Evolutionary conservation across 2,329 filamentous ascomycete species (phyloP).

Genomic region (Verticillium zaregamsianum): DNA sequence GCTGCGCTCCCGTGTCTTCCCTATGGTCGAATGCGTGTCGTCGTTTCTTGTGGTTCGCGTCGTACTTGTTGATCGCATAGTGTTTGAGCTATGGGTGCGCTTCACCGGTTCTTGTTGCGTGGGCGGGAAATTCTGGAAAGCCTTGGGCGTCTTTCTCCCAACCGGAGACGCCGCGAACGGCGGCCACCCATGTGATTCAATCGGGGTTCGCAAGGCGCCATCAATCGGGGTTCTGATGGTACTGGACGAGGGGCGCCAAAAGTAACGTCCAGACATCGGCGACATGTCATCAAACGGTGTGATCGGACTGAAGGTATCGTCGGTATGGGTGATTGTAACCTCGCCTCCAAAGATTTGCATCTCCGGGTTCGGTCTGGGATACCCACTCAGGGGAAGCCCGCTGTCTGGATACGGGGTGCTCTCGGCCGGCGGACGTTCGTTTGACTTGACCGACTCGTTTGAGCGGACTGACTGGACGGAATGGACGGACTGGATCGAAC

Average conservation of each 20-base stretch:
- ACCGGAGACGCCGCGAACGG: background rate
- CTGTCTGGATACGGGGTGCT: conserved; percentile 11
- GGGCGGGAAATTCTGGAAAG: conserved; percentile 2
- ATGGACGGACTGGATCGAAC: background rate
- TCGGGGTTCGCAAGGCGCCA: conserved; percentile 12
- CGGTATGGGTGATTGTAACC: conserved; percentile 8
- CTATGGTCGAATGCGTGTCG: background rate
- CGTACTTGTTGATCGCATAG: background rate
- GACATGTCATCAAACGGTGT: conserved; percentile 17
- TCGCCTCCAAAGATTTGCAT: conserved; percentile 15
- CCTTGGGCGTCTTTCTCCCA: background rate
- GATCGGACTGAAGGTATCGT: conserved; percentile 6
- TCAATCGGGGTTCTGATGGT: conserved; percentile 1
- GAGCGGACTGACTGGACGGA: conserved; percentile 1
- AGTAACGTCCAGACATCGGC: conserved; percentile 11
- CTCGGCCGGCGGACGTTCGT: conserved; percentile 1
- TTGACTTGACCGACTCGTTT: conserved; percentile 1
- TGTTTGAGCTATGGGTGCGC: background rate
- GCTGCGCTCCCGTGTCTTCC: background rate
- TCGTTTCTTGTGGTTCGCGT: background rate
- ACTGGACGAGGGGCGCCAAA: conserved; percentile 14
- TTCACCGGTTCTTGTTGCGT: background rate
- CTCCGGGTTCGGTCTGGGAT: conserved; percentile 12
- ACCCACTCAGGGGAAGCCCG: conserved; percentile 13
- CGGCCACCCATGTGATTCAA: background rate